Base-by-base conservation (phyloP, 2,329 filamentous ascomycete genomes). In the Pseudopyricularia javanii region DNA sequence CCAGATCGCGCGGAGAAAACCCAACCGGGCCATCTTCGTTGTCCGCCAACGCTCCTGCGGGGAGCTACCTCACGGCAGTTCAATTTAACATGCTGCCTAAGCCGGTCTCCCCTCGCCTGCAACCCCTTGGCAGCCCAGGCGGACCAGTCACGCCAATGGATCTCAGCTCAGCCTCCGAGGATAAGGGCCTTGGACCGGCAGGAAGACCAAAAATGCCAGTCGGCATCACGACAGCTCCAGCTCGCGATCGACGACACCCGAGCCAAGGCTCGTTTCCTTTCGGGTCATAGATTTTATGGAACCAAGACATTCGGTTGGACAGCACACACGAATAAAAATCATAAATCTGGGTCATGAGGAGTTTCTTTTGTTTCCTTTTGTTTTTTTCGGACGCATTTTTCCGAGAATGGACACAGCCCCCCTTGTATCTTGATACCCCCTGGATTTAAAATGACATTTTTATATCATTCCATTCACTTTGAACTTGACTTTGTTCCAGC, bases 131-230 rank as follows among this genome's bases (percentile, higher is more conserved):
- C 3, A 81, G 78, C 54, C 78, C 79, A 0, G 37, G 37, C n/a
- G 79, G 79, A 0, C 78, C 79, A 0, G 78, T 83, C 14, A 83
- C 80, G 1, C 79, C 80, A 1, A 80, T 83, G 71, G 76, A 79
- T 17, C 63, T 83, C 7, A 72, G 73, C 14, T 43, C 37, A 24
- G 37, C 37, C 6, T 43, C 37, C 17, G 37, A 43, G 5, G 37
- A 43, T 22, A 43, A 43, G 17, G 14, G 17, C 30, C 24, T 34
- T 15, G 28, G 9, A 12, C 7, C 30, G 30, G 2, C 49, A 28
- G 37, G 37, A 43, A 8, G 49, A 32, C 49, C 49, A 28, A 50
- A 22, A 14, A 50, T 50, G 49, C 49, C 49, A n/a, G 22, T 35
- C 7, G 34, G 12, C n/a, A 35, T 50, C 15, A 34, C n/a, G 3